These are phyloP conservation scores for Fraxinus velutina DNA, from an alignment of 305 asterid genomes.

Conservation along the genomic window DNA sequence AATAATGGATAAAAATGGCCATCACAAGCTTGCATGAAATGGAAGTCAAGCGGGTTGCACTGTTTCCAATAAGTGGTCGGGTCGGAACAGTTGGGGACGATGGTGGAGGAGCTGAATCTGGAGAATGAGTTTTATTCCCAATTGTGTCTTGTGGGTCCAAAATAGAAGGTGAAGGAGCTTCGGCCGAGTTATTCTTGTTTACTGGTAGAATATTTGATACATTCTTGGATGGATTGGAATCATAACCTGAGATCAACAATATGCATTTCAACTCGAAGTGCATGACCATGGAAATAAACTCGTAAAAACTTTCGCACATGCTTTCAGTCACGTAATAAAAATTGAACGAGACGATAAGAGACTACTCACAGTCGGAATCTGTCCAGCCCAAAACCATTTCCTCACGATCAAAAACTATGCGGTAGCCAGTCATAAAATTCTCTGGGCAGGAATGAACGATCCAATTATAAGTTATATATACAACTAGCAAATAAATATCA, in stretches of 20 bases:
- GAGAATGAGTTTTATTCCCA: constrained; percentile 28
- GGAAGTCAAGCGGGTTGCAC: constrained; percentile 36
- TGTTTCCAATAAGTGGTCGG: constrained; percentile 26
- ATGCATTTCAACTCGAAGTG: background rate
- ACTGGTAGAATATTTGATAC: constrained; percentile 50
- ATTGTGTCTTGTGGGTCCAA: constrained; percentile 67
- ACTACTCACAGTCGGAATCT: constrained; percentile 67
- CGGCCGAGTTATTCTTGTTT: constrained; percentile 35
- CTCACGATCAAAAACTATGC: constrained; percentile 77
- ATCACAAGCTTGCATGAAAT: constrained; percentile 30
- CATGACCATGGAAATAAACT: background rate
- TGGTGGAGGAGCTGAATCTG: constrained; percentile 28
- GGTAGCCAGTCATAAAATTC: constrained; percentile 82
- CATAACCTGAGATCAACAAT: constrained; percentile 48
- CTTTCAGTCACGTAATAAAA: background rate
- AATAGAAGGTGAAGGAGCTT: constrained; percentile 60
- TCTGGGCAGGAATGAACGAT: constrained; percentile 39
- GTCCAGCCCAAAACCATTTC: constrained; percentile 89
- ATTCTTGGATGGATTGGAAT: constrained; percentile 25
- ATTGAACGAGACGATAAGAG: background rate
- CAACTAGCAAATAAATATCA: background rate
- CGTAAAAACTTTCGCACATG: background rate
- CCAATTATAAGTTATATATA: background rate
- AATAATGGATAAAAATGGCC: constrained; percentile 34
- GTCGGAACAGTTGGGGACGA: constrained; percentile 30